Evolutionary conservation across 2,329 filamentous ascomycete genomes (phyloP).

Genomic region (Fusarium fujikuroi): DNA sequence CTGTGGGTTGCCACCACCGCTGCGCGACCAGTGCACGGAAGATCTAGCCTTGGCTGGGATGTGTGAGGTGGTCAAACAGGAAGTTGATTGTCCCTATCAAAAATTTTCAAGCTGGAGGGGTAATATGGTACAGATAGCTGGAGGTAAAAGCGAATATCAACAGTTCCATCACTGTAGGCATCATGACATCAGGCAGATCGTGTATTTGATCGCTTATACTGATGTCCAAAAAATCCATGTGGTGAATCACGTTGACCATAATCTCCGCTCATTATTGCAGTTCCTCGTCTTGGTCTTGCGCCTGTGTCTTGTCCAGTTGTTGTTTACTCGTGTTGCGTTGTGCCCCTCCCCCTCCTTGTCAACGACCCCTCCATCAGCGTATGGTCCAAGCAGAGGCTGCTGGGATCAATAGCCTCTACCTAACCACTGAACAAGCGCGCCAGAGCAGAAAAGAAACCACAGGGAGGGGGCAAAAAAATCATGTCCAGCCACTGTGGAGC

Average conservation of each 20-base stretch:
- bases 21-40: slow-evolving; percentile 36
- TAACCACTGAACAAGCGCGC: slow-evolving; percentile 16
- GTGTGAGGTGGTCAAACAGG: slow-evolving; percentile 29
- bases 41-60: slow-evolving; percentile 35
- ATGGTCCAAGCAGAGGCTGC: slow-evolving; percentile 30
- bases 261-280: slow-evolving; percentile 20
- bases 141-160: neutral
- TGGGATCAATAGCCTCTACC: slow-evolving; percentile 18
- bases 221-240: too few relatives aligned
- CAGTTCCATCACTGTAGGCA: neutral
- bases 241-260: neutral
- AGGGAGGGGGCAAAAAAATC: slow-evolving; percentile 33
- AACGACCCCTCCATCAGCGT: slow-evolving; percentile 37
- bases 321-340: slow-evolving; percentile 21
- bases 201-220: neutral
- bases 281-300: slow-evolving; percentile 12
- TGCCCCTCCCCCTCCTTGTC: slow-evolving; percentile 37
- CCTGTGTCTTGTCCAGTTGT: slow-evolving; percentile 19
- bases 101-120: slow-evolving; percentile 31
- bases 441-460: slow-evolving; percentile 8
- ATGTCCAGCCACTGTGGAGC: slow-evolving; percentile 37
- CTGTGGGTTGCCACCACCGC: slow-evolving; percentile 43
- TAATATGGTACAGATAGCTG: neutral
- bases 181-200: slow-evolving; percentile 8
- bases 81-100: slow-evolving; percentile 33